Conservation (phyloP, 345 rosid genomes). For the Populus simonii region DNA sequence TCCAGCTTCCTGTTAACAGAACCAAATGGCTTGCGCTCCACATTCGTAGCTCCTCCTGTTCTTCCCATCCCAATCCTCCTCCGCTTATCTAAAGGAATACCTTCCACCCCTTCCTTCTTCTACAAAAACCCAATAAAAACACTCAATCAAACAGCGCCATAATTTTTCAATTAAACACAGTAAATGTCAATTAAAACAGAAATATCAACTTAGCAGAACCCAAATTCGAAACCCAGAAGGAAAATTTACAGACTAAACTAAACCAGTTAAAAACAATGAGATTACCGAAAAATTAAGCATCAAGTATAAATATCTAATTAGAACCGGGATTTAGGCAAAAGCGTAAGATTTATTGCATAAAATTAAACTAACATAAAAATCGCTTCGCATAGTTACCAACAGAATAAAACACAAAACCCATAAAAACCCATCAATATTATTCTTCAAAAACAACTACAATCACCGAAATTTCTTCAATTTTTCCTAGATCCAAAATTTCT, state of each 20-base stretch:
- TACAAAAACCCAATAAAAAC: conserved; percentile 14
- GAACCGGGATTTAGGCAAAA: too few relatives aligned
- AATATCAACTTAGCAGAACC: background rate
- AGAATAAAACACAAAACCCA: background rate
- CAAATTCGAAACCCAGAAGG: background rate
- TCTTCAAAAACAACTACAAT: background rate
- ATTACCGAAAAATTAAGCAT: too few relatives aligned
- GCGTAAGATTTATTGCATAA: too few relatives aligned
- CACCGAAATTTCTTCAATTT: background rate
- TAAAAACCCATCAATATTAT: background rate
- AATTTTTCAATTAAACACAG: background rate
- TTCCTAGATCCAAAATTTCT: background rate
- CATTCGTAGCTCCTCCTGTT: conserved; percentile 28
- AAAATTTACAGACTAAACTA: background rate
- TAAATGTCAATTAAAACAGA: background rate
- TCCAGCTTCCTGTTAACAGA: conserved; percentile 52
- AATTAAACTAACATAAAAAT: background rate
- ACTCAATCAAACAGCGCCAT: background rate
- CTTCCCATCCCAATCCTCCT: conserved; percentile 48
- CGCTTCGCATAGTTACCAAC: background rate
- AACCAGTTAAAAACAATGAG: too few relatives aligned
- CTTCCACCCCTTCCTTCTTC: conserved; percentile 54
- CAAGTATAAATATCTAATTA: too few relatives aligned
- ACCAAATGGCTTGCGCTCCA: conserved; percentile 51
- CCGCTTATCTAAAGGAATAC: conserved; percentile 63